Base-by-base conservation (phyloP, 2,329 filamentous ascomycete species). In the Fusarium annulatum region DNA sequence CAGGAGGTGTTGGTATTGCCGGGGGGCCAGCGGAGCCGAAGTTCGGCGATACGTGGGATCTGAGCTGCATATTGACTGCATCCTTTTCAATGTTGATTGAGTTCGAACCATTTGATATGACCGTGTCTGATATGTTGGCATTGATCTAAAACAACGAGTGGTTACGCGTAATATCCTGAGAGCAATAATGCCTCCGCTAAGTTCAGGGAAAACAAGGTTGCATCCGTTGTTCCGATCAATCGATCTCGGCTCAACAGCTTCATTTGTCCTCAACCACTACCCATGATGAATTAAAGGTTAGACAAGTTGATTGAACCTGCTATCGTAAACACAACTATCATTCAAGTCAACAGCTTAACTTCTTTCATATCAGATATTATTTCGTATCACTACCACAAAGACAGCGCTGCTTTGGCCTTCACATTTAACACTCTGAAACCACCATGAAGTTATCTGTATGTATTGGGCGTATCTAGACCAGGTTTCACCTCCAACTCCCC, bases 381-480 rank as follows among this genome's bases (percentile, higher is more conserved):
- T 26, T 6, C 21, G 11, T 39, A 4, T 2, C 15, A 28, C 7
- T n/a, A 52, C 6, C 7, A 15, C 16, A 2, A 19, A 15, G n/a
- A 8, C 6, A 21, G 18, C 34, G 28, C 33, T 11, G 12, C 26
- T 51, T 33, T 15, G 2, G 4, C n/a, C 8, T 34, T 28, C 19
- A 30, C 36, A 30, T 18, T 43, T 8, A 34, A 18, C 23, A 33
- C 14, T 33, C 9, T 49, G 21, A 34, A 51, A 53, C 30, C 7
- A 19, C 18, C 34, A 62, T 74, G 45, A 56, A 57, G 55, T 74
- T 33, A 60, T 52, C 51, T 45, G 55, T 74, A 68, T 74, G 58
- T 67, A 75, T 70, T 70, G 41, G 61, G 73, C 64, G 53, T 72
- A 61, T 51, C 45, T 23, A 63, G 64, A 43, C 67, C 38, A 51